Evolutionary conservation across 306 rosid species (phyloP).

Genomic region (Herpetospermum pedunculosum): DNA sequence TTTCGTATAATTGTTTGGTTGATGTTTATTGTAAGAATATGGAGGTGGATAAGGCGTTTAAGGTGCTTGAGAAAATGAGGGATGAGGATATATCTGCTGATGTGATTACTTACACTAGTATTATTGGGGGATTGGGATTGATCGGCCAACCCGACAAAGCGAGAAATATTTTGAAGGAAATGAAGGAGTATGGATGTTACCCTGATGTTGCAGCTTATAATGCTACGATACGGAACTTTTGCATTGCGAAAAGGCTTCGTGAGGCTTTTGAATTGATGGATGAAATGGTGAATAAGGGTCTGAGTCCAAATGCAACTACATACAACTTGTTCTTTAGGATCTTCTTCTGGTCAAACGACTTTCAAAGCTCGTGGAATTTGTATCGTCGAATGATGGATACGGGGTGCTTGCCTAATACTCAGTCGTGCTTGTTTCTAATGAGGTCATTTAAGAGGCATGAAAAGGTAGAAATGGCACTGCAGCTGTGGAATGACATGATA

Average conservation of each 20-base stretch:
- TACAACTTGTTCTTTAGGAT: constrained; percentile 75
- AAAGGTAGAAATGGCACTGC: constrained; percentile 71
- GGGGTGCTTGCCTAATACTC: constrained; percentile 68
- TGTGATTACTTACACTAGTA: constrained; percentile 61
- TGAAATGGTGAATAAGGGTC: constrained; percentile 57
- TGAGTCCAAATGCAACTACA: constrained; percentile 69
- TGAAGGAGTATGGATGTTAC: constrained; percentile 76
- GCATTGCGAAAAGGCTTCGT: constrained; percentile 80
- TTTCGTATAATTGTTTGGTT: constrained; percentile 63
- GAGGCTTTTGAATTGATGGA: constrained; percentile 61
- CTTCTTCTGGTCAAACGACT: constrained; percentile 68
- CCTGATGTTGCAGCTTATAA: constrained; percentile 77
- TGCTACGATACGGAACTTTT: constrained; percentile 69
- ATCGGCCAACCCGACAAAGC: constrained; percentile 82
- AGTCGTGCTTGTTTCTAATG: constrained; percentile 79
- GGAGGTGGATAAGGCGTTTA: constrained; percentile 57
- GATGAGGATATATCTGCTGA: constrained; percentile 41
- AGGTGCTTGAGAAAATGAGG: constrained; percentile 61
- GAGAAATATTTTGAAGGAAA: constrained; percentile 61
- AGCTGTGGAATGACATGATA: constrained; percentile 80
- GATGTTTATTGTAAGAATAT: constrained; percentile 73
- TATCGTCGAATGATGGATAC: constrained; percentile 53
- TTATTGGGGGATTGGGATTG: constrained; percentile 83
- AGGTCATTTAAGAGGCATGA: constrained; percentile 63
- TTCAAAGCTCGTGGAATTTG: constrained; percentile 56